phyloP scores from a whole-genome alignment of 1,284 basidiomycete genomes.

The Papiliotrema nemorosa region DNA sequence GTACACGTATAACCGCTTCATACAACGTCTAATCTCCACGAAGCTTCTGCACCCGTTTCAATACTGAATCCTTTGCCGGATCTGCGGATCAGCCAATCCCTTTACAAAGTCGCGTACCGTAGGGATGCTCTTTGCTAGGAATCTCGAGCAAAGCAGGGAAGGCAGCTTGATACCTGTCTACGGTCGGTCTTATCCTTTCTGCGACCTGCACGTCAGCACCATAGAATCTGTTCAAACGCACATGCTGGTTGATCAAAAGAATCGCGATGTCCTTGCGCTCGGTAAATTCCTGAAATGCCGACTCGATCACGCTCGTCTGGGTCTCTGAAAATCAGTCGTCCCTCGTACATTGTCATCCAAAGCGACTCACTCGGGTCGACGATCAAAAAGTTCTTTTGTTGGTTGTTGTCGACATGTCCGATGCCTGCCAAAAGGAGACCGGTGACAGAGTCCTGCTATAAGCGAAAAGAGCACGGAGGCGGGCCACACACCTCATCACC shows the following conservation, averaged over 20 bases:
- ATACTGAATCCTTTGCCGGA: constrained; percentile 91
- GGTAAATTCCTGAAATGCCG: constrained; percentile 86
- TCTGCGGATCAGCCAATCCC: constrained; percentile 55
- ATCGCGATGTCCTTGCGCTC: constrained; percentile 91
- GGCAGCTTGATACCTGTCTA: constrained; percentile 91
- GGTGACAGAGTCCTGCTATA: constrained; percentile 83
- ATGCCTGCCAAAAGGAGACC: constrained; percentile 87
- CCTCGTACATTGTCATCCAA: background rate
- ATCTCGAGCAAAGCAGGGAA: constrained; percentile 98
- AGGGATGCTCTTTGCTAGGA: constrained; percentile 70
- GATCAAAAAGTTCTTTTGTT: constrained; percentile 93
- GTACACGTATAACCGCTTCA: constrained; percentile 19
- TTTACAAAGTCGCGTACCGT: constrained; percentile 57
- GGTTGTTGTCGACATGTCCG: constrained; percentile 78
- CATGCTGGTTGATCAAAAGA: constrained; percentile 94
- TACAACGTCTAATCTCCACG: constrained; percentile 65
- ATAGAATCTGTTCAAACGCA: constrained; percentile 50
- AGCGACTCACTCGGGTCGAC: constrained; percentile 74
- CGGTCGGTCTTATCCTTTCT: constrained; percentile 91
- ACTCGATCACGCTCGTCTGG: constrained; percentile 79
- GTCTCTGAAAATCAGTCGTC: constrained; percentile 61
- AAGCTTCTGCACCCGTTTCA: constrained; percentile 96
- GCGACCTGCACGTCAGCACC: constrained; percentile 63
- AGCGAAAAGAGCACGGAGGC: background rate
- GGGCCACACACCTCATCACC: constrained; percentile 74